Conservation (phyloP, 306 rosid genomes). For the Cercis canadensis region DNA sequence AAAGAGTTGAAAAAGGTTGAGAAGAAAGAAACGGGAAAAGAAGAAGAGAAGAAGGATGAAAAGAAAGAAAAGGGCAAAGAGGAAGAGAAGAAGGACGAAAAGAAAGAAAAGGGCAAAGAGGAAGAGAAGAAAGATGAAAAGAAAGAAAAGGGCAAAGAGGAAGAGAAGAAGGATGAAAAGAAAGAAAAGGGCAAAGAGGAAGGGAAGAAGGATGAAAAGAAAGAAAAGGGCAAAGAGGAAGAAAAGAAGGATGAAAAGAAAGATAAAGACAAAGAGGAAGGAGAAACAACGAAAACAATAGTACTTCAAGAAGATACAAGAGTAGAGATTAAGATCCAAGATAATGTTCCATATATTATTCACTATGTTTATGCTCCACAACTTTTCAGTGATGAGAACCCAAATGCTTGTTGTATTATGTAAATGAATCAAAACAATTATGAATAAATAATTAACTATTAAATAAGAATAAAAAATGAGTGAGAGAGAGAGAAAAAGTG, state of each 20-base stretch:
- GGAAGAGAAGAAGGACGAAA: constrained; percentile 10
- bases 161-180: background rate
- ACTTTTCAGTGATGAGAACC: constrained; percentile 83
- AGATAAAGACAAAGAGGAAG: constrained; percentile 24
- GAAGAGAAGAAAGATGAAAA: constrained; percentile 30
- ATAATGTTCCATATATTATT: constrained; percentile 70
- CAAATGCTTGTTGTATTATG: constrained; percentile 69
- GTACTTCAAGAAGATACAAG: constrained; percentile 33
- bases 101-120: constrained; percentile 21
- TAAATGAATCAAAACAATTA: constrained; percentile 19
- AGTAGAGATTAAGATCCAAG: constrained; percentile 59
- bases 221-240: constrained; percentile 1
- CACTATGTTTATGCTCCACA: constrained; percentile 83
- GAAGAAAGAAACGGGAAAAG: too few species aligned
- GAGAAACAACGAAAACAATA: constrained; percentile 38
- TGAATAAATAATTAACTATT: too few species aligned
- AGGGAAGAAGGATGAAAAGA: background rate
- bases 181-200: background rate
- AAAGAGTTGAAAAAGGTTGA: constrained; percentile 40
- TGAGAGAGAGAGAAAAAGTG: too few species aligned
- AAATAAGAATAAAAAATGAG: too few species aligned
- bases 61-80: constrained; percentile 22
- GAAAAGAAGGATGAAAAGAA: background rate
- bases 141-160: constrained; percentile 18
- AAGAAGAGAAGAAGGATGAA: background rate